phyloP scores from a whole-genome alignment of 1,284 basidiomycete genomes.

The Heliocybe sulcata region DNA sequence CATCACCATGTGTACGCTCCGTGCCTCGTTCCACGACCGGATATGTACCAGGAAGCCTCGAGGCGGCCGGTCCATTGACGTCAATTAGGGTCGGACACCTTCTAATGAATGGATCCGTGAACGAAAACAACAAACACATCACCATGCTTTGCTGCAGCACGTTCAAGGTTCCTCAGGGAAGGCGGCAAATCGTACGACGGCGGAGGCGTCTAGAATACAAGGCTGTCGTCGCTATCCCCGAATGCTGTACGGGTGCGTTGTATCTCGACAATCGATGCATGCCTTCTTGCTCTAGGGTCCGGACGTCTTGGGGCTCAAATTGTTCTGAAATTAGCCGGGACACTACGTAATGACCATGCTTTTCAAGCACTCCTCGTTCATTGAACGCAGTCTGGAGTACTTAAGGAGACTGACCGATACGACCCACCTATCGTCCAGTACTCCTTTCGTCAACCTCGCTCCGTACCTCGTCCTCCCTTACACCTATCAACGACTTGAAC shows the following conservation, averaged over 20 bases:
- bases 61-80: background rate
- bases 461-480: background rate
- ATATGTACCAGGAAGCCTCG: background rate
- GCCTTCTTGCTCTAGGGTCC: background rate
- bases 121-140: background rate
- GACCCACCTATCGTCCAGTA: background rate
- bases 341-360: background rate
- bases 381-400: background rate
- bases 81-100: background rate
- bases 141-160: background rate
- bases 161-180: background rate
- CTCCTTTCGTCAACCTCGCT: background rate
- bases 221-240: background rate
- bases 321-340: background rate
- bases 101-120: background rate
- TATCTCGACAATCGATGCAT: background rate
- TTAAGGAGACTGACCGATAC: background rate
- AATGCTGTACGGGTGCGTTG: background rate
- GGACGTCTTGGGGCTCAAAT: background rate
- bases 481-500: background rate
- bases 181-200: background rate
- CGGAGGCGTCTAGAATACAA: background rate
- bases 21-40: background rate
- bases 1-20: background rate
- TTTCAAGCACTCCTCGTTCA: background rate